phyloP scores from a whole-genome alignment of 2,329 filamentous ascomycete species.

The Epichloe coenophiala region DNA sequence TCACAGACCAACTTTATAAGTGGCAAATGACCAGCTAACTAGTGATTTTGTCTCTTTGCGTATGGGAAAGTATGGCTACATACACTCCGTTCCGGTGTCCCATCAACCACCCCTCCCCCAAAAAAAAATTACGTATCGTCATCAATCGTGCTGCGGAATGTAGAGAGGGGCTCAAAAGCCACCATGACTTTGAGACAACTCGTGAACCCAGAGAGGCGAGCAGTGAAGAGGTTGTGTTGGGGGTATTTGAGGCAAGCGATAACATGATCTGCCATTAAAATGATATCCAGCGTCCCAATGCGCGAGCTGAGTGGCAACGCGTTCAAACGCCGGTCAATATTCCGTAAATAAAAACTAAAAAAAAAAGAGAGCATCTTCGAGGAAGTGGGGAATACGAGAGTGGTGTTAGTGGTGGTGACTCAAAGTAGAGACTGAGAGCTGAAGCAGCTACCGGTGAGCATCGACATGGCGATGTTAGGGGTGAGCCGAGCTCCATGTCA shows the following conservation, averaged over 20 bases:
- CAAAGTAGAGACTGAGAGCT: conserved; percentile 15
- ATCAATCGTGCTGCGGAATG: conserved; percentile 12
- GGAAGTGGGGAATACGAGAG: conserved; percentile 5
- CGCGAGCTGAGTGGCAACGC: neutral
- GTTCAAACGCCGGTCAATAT: neutral
- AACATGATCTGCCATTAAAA: conserved; percentile 9
- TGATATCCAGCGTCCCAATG: conserved; percentile 8
- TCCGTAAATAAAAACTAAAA: neutral
- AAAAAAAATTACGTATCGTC: conserved; percentile 6
- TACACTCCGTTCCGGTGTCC: conserved; percentile 12
- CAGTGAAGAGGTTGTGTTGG: conserved; percentile 9
- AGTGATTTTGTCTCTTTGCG: conserved; percentile 11
- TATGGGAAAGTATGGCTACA: conserved; percentile 11
- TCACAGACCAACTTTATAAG: neutral
- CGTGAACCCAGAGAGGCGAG: conserved; percentile 4
- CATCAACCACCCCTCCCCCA: conserved; percentile 4
- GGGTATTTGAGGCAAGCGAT: conserved; percentile 9
- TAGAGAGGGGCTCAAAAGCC: conserved; percentile 5
- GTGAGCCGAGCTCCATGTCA: neutral
- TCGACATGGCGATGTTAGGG: neutral
- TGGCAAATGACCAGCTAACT: neutral
- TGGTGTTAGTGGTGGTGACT: conserved; percentile 12
- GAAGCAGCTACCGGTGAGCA: neutral
- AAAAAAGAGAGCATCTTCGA: conserved; percentile 5
- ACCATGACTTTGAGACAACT: conserved; percentile 1